Conservation (phyloP, 2,329 filamentous ascomycete genomes). For the Talaromyces pinophilus region DNA sequence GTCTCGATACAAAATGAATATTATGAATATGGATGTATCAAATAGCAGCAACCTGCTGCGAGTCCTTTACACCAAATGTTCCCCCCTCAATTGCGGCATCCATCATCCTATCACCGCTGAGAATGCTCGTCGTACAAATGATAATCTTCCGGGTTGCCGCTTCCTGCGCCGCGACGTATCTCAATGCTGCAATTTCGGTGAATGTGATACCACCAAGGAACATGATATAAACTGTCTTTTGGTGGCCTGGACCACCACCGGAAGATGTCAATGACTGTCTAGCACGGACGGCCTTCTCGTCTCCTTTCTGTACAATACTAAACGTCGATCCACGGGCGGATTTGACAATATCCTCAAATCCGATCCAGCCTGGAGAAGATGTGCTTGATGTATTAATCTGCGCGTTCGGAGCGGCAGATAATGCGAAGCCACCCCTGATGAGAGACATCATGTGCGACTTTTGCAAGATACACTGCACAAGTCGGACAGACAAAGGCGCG, state of each 20-base stretch:
- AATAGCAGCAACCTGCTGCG: conserved; percentile 4
- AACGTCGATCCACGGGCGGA: conserved; percentile 86
- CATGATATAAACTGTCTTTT: conserved; percentile 92
- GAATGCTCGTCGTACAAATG: conserved; percentile 88
- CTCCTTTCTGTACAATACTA: conserved; percentile 86
- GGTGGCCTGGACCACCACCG: conserved; percentile 60
- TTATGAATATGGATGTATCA: background rate
- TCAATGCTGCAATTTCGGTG: conserved; percentile 89
- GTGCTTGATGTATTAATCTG: conserved; percentile 54
- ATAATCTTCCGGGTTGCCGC: conserved; percentile 70
- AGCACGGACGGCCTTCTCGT: conserved; percentile 88
- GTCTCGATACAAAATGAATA: background rate
- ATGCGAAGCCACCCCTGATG: conserved; percentile 60
- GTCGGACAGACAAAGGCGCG: conserved; percentile 83
- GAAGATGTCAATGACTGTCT: conserved; percentile 69
- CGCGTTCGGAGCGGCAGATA: conserved; percentile 21
- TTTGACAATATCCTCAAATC: conserved; percentile 89
- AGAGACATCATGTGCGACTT: conserved; percentile 79
- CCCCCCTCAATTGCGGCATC: conserved; percentile 76
- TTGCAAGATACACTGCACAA: conserved; percentile 90
- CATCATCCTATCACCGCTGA: conserved; percentile 88
- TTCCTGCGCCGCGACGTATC: conserved; percentile 85
- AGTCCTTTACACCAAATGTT: conserved; percentile 51
- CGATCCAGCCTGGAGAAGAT: conserved; percentile 79
- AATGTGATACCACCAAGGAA: conserved; percentile 97